Base-by-base conservation (phyloP, 257 asterid genomes). In the Orobanche coerulescens region DNA sequence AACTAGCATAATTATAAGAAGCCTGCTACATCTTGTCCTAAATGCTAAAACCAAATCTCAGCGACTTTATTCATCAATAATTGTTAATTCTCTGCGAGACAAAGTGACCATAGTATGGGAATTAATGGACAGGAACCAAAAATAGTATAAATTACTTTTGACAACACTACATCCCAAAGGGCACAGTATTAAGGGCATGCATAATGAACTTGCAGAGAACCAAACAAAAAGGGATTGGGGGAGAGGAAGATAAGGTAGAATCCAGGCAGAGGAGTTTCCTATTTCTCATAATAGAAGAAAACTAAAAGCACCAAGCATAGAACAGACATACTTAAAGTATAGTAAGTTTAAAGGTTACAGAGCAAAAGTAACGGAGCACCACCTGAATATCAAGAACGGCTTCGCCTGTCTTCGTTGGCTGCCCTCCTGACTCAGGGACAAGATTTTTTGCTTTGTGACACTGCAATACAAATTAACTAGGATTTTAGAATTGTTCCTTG, bases 351-450 rank as follows among this genome's bases (percentile, higher is more conserved):
- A 58, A 42, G 37, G 51, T 31, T 4, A 50, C 31, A 47, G 66
- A 59, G 58, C 39, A 67, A 56, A 55, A 59, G 71, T 62, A 50
- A 20, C 40, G 71, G 64, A 73, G 64, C 14, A 42, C 57, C 76
- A 92, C 99, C 99, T 93, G 99, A 69, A 93, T 79, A 63, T 89
- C 97, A 68, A 93, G 96, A 75, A 93, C 99, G 23, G 97, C 99
- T 82, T 93, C 97, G 12, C 99, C 97, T 4, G 99, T 93, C 78
- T 85, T 82, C 70, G 96, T 89, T 64, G 97, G 86, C 73, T 86
- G 95, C 48, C 89, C 85, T 70, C 99, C 99, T 52, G 95, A 88
- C 81, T 86, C 99, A 25, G 97, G 99, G 62, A 93, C 90, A 74
- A 93, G 79, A 84, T 93, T 93, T 81, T 93, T 93, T 13, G 99